Base-by-base conservation (phyloP, 352 stramenopile species). In the Pythium aristosporum region DNA sequence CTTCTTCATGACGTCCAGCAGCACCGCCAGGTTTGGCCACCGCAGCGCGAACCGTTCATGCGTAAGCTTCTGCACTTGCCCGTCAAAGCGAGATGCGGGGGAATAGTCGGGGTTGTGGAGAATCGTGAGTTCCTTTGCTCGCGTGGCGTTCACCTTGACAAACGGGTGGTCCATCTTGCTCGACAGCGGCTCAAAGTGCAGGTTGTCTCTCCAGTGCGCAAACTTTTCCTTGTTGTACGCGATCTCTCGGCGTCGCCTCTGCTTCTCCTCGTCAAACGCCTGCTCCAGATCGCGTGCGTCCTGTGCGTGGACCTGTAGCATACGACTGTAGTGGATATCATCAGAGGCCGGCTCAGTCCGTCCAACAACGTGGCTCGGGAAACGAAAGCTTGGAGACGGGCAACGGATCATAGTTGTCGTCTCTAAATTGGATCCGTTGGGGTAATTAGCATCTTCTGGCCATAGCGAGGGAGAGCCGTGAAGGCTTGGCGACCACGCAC, bases 1-100 rank as follows among this genome's bases (percentile, higher is more conserved):
- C 23, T 73, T 73, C 18, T 73, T 68, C 80, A 89, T 88, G 5
- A 76, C 73, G 20, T 87, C 77, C 4, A 89, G 56, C 5, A 89
- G 16, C 15, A 70, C 50, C 0, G 70, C 63, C 57, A 87, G 71
- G 36, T 79, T 77, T 12, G 61, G 57, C 80, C 80, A 89, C 0
- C 78, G 77, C 34, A 89, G 60, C 11, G 53, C 44, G 52, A 84
- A 87, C 1, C 73, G 69, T 32, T 83, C 66, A 9, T 61, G 59
- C 0, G 61, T 58, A 13, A 86, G 60, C 46, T 79, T 70, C 2
- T 58, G 60, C 0, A 78, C 69, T 47, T 87, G 74, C 1, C 59
- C 65, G 12, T 69, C 52, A 61, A 72, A 82, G 41, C 75, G 64
- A 10, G 72, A 72, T 5, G 69, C 53, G 8, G 70, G 60, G 10